Conservation (phyloP, 257 asterid species). For the Scutellaria galericulata region DNA sequence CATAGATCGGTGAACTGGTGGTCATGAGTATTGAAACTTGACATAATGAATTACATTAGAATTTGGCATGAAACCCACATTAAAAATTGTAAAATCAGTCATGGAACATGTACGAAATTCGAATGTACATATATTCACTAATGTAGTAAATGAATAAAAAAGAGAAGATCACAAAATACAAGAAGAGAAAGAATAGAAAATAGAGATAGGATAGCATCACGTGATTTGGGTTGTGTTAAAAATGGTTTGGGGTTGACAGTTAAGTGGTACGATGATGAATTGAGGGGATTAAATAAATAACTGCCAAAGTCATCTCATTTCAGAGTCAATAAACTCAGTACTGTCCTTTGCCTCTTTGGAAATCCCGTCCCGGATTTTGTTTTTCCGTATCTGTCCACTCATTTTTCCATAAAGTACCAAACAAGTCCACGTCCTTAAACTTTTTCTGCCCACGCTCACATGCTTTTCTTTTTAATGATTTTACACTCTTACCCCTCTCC, state of each 20-base stretch:
- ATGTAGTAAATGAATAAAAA: too few species aligned
- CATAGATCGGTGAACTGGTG: too few species aligned
- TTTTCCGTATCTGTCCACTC: slow-evolving; percentile 9
- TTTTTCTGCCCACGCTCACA: slow-evolving; percentile 1
- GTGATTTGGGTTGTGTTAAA: not conserved
- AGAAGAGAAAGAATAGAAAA: too few species aligned
- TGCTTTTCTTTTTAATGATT: not conserved
- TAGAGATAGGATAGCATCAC: not conserved
- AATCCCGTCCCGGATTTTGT: slow-evolving; percentile 31
- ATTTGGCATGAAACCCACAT: too few species aligned
- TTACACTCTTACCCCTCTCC: not conserved
- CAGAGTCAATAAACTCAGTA: slow-evolving; percentile 2
- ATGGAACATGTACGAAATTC: too few species aligned
- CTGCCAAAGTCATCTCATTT: not conserved
- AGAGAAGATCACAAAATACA: too few species aligned
- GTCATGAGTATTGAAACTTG: too few species aligned
- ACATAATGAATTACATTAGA: too few species aligned
- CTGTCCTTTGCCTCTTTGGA: not conserved
- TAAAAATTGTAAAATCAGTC: too few species aligned
- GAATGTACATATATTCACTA: too few species aligned
- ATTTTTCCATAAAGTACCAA: slow-evolving; percentile 16
- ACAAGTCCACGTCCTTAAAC: not conserved
- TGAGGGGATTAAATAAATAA: not conserved
- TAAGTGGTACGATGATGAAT: slow-evolving; percentile 29
- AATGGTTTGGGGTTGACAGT: slow-evolving; percentile 15